phyloP scores from a whole-genome alignment of 164 flowering plant species.

The Piper betle region DNA sequence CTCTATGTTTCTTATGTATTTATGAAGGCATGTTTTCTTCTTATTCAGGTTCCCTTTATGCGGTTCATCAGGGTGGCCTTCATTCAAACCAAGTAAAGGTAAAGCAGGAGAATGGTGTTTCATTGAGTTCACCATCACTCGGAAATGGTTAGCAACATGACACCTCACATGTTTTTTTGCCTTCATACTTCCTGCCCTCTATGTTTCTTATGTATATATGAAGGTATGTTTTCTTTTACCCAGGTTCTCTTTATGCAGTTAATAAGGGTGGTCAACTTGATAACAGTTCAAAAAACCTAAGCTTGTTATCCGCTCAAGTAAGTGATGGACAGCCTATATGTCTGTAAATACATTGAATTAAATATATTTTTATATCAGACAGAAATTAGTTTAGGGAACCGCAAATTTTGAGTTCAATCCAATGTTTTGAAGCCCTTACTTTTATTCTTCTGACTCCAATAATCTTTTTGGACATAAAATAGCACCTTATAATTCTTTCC shows the following conservation, averaged over 20 bases:
- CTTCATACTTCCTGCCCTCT: too few relatives aligned
- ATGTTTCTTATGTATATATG: too few relatives aligned
- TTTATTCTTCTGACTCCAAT: too few relatives aligned
- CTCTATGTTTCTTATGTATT: constrained; percentile 27
- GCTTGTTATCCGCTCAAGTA: constrained; percentile 24
- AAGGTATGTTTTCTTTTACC: too few relatives aligned
- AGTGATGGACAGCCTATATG: constrained; percentile 30
- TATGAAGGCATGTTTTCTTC: constrained; percentile 29
- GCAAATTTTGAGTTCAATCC: constrained; percentile 35
- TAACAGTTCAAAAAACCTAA: constrained; percentile 41
- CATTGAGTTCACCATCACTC: too few relatives aligned
- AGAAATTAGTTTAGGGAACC: constrained; percentile 44
- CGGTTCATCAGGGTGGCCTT: constrained; percentile 45
- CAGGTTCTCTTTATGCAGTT: too few relatives aligned
- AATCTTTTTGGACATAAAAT: constrained; percentile 31
- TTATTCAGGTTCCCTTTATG: constrained; percentile 29
- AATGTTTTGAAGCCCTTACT: constrained; percentile 22
- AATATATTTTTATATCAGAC: constrained; percentile 26
- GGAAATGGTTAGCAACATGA: too few relatives aligned
- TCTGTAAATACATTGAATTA: constrained; percentile 28
- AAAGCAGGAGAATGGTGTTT: too few relatives aligned
- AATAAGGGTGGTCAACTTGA: too few relatives aligned
- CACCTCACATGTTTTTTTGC: too few relatives aligned
- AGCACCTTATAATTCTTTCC: constrained; percentile 39
- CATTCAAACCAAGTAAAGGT: too few relatives aligned